phyloP scores from a whole-genome alignment of 164 flowering plant genomes.

The Saururus chinensis region DNA sequence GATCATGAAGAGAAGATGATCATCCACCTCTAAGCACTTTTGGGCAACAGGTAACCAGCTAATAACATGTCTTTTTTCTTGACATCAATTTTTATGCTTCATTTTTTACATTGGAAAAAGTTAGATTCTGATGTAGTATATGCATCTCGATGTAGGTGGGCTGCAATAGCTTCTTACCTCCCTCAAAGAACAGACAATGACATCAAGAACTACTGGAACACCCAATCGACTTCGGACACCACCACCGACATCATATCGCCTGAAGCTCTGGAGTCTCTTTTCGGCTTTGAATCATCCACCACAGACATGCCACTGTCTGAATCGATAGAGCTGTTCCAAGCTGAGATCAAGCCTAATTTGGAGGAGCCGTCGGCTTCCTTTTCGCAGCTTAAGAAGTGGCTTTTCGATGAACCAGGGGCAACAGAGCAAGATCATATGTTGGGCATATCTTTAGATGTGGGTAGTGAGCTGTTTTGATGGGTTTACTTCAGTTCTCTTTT shows the following conservation, averaged over 20 bases:
- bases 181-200: slow-evolving; percentile 86
- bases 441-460: slow-evolving; percentile 29
- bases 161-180: slow-evolving; percentile 91
- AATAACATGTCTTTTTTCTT: neutral
- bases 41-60: slow-evolving; percentile 68
- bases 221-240: slow-evolving; percentile 39
- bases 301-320: slow-evolving; percentile 40
- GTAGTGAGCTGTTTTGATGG: slow-evolving; percentile 25
- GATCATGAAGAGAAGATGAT: slow-evolving; percentile 95
- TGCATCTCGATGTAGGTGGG: slow-evolving; percentile 46
- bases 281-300: slow-evolving; percentile 43
- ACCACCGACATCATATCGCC: slow-evolving; percentile 19
- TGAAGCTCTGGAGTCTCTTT: slow-evolving; percentile 31
- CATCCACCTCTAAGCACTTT: slow-evolving; percentile 87
- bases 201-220: slow-evolving; percentile 84
- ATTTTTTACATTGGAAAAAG: neutral
- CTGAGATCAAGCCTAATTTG: slow-evolving; percentile 33
- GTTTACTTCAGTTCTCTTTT: slow-evolving; percentile 2
- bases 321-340: slow-evolving; percentile 25
- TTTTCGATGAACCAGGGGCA: slow-evolving; percentile 39
- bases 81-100: neutral
- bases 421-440: slow-evolving; percentile 22
- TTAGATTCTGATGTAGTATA: neutral
- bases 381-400: slow-evolving; percentile 68
- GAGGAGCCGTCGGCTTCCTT: slow-evolving; percentile 18